A percentile compares a stretch with the other conserved stretches of the same genome.
Conservation (phyloP, 176 grass and related monocot genomes). For the Carex scoparia region DNA sequence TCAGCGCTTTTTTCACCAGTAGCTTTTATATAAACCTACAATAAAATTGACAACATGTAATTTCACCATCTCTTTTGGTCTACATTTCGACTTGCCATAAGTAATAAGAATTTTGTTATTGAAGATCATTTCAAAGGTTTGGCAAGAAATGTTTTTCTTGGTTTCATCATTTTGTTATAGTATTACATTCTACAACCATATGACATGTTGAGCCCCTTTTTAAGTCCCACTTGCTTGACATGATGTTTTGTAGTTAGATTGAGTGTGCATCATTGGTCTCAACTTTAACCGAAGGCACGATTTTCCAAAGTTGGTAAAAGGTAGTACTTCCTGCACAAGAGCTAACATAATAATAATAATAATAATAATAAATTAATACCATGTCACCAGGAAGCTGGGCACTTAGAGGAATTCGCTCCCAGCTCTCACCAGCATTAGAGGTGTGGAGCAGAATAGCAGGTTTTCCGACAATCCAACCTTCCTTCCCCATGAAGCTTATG, state of each 20-base stretch:
- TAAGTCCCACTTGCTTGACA: not conserved
- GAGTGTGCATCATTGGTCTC: not conserved
- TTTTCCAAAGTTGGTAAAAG: not conserved
- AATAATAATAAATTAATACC: conserved; percentile 30
- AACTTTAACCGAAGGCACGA: not conserved
- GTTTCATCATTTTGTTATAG: not conserved
- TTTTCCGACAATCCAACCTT: conserved; percentile 97
- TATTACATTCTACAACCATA: too few species aligned
- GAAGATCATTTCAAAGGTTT: not conserved
- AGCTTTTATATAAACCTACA: conserved; percentile 91
- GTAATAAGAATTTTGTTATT: not conserved
- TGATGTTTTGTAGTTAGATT: too few species aligned
- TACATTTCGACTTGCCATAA: not conserved
- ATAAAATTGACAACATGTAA: not conserved
- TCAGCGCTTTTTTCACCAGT: conserved; percentile 87
- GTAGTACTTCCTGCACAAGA: not conserved
- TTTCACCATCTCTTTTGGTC: not conserved
- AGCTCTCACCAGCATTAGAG: conserved; percentile 78
- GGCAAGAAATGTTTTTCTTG: not conserved
- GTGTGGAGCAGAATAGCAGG: conserved; percentile 83
- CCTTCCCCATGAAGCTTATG: conserved; percentile 83
- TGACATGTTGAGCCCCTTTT: not conserved
- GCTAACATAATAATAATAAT: not conserved
- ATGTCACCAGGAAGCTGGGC: conserved; percentile 88
- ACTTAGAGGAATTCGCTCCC: conserved; percentile 94